Percentiles rank a stretch among this genome's conserved stretches.
These are phyloP conservation scores for Elongisporangium anandrum DNA, from an alignment of 352 stramenopile genomes.

Conservation along the genomic window DNA sequence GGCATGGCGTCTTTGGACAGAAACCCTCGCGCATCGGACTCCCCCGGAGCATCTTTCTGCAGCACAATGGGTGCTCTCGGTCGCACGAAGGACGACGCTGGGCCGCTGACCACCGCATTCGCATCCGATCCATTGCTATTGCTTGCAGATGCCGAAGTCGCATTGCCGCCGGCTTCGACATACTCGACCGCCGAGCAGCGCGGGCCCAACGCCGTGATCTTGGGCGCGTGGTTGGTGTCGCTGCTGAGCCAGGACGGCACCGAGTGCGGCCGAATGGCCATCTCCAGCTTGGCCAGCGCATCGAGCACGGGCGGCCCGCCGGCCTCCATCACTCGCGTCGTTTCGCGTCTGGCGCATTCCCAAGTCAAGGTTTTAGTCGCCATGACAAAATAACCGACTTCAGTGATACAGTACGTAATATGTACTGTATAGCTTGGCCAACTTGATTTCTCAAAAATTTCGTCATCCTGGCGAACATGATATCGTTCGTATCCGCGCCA, in stretches of 20 bases:
- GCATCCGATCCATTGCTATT: not conserved
- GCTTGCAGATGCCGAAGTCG: constrained; percentile 1
- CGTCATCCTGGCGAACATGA: not conserved
- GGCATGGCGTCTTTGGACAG: constrained; percentile 27
- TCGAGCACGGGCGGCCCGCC: constrained; percentile 38
- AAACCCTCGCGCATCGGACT: constrained; percentile 30
- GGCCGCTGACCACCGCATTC: constrained; percentile 7
- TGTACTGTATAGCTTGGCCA: not conserved
- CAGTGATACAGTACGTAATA: not conserved
- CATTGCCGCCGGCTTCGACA: constrained; percentile 23
- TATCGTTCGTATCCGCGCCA: not conserved
- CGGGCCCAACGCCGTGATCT: constrained; percentile 49
- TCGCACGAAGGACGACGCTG: constrained; percentile 30
- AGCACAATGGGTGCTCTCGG: constrained; percentile 52
- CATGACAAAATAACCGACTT: not conserved
- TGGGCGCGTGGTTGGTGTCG: constrained; percentile 63
- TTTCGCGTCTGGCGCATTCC: not conserved
- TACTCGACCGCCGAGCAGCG: constrained; percentile 47
- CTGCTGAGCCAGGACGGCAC: constrained; percentile 72
- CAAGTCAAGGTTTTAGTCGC: not conserved
- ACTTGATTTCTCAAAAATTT: not conserved
- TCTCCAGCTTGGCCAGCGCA: constrained; percentile 60
- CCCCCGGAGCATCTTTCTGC: constrained; percentile 31
- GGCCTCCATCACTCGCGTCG: constrained; percentile 10
- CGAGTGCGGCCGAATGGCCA: constrained; percentile 65